phyloP scores from a whole-genome alignment of 1,139 yeast species.

The Scheffersomyces titani region DNA sequence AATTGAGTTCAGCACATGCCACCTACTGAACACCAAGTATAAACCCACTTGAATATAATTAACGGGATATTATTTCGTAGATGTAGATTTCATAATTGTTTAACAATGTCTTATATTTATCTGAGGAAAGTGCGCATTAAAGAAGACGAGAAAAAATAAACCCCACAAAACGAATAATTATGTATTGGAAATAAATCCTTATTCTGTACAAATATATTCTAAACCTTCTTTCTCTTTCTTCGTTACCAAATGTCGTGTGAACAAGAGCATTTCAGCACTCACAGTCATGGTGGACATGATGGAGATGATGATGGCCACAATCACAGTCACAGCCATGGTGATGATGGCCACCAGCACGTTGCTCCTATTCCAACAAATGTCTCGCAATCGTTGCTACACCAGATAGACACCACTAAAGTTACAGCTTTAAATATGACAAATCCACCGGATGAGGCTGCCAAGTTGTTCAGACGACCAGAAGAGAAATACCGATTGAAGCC shows the following conservation, averaged over 20 bases:
- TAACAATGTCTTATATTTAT: no score
- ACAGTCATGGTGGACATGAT: constrained; percentile 17
- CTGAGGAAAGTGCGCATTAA: neutral
- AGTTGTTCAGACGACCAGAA: constrained; percentile 49
- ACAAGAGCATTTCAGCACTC: constrained; percentile 33
- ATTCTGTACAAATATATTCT: no score
- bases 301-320: constrained; percentile 16
- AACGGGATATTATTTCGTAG: no score
- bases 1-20: neutral
- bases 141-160: neutral
- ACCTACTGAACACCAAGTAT: no score
- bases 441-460: constrained; percentile 48
- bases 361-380: constrained; percentile 75
- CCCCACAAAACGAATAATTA: neutral
- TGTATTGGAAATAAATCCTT: neutral
- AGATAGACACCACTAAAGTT: constrained; percentile 62
- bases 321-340: constrained; percentile 18
- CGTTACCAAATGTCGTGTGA: constrained; percentile 40
- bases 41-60: no score
- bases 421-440: constrained; percentile 66
- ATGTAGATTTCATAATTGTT: no score
- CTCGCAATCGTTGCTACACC: constrained; percentile 66
- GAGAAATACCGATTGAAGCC: constrained; percentile 46
- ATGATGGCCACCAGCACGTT: constrained; percentile 27
- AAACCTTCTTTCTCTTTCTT: neutral